Evolutionary conservation across 106 monocot species (phyloP).

Genomic region (Dioscorea dumetorum): DNA sequence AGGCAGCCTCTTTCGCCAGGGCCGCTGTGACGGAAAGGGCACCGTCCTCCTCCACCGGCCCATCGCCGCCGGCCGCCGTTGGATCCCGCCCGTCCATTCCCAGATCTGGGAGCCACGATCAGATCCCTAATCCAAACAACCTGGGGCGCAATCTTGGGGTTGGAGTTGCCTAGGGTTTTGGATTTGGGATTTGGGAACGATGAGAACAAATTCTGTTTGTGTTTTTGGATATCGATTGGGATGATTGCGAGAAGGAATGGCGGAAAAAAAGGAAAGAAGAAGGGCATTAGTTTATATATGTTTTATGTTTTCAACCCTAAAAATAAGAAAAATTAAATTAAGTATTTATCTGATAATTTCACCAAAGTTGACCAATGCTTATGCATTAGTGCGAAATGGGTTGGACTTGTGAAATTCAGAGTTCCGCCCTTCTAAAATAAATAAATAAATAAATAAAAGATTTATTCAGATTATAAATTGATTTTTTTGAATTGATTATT

Average conservation of each 20-base stretch:
- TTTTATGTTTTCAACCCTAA: no score
- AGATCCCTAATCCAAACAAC: not conserved
- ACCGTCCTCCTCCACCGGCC: constrained; percentile 12
- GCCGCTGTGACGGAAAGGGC: constrained; percentile 23
- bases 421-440: no score
- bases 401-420: no score
- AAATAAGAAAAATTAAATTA: no score
- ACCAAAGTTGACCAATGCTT: no score
- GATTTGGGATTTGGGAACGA: not conserved
- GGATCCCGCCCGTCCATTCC: constrained; percentile 44
- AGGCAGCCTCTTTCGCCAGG: constrained; percentile 32
- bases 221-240: not conserved
- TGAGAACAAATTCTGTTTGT: no score
- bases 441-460: no score
- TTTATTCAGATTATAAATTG: no score
- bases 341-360: no score
- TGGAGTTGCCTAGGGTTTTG: not conserved
- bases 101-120: not conserved
- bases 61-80: constrained; percentile 3
- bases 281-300: not conserved
- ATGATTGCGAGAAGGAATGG: not conserved
- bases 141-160: not conserved
- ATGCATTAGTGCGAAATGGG: no score
- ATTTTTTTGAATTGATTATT: no score
- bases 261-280: not conserved